Evolutionary conservation across 305 asterid genomes (phyloP), one percentile per base, ranked within the genome.

Genomic region (Solanum chacoense): DNA sequence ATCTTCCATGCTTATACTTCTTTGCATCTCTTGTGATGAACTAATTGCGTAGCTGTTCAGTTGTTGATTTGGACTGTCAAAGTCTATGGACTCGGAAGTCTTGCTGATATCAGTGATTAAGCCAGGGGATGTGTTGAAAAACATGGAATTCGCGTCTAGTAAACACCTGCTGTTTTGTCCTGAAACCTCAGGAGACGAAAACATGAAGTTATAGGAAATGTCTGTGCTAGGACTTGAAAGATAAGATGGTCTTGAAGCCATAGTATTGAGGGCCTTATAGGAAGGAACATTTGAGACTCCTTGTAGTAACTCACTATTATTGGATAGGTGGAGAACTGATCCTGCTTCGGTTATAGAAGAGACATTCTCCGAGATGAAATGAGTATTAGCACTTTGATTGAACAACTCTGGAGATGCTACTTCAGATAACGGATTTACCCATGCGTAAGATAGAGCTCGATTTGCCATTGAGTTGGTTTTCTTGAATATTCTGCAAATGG

Each of bases 401-500:
- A 91, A 94, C 67, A 93, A 80, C n/a, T 93, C 94, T 1, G 92
- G 77, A 24, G 96, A 89, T 69, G 92, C 86, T 45, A 94, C 87
- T 89, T 92, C 95, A 5, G 94, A n/a, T 28, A 93, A 42, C 3
- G 96, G 92, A 32, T 92, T 75, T n/a, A 91, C 69, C 95, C 94
- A 95, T 3, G 93, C 11, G 40, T 93, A 93, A n/a, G 97, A 89
- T 55, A 96, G 92, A 28, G 95, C 93, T 86, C 97, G 88, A 13
- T 94, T 94, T 85, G 98, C 95, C 20, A 90, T 87, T 22, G 98
- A 95, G 71, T 71, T 94, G 0, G 94, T 92, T 92, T 96, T 96
- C 92, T 96, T 95, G 94, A 96, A 96, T 71, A 96, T 96, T 93
- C 98, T 92, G 91, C 98, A 96, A 38, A 96, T 96, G 40, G 98